Base-by-base conservation (phyloP, 2,329 filamentous ascomycete genomes). In the Fusarium phyllophilum region DNA sequence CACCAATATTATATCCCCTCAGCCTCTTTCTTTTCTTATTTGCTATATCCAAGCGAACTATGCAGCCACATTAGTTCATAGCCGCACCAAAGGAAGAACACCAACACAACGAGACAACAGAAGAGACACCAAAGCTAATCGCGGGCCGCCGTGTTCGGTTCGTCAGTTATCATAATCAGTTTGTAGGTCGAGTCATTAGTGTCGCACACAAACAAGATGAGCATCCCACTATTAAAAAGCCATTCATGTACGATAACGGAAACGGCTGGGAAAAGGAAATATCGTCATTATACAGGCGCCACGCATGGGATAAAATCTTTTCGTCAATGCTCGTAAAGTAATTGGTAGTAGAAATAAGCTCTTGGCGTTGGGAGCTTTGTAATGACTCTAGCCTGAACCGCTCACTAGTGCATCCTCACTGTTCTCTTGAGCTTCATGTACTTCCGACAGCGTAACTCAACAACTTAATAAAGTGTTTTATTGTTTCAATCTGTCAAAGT, bases 1-100 rank as follows among this genome's bases (percentile, higher is more conserved):
- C 18, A n/a, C 45, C 29, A 39, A 51, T 33, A 15, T 39, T 36
- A 61, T 48, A 34, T 44, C 58, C 34, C 54, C 14, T 29, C 36
- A 39, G n/a, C 29, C n/a, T 39, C 52, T 29, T 15, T 31, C n/a
- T 63, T 31, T n/a, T 44, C 33, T 11, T 58, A 59, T 31, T n/a
- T 44, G 31, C 6, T 46, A 39, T 26, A 45, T 15, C 49, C 41
- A 59, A 46, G 60, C 54, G 33, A 58, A 22, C n/a, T 62, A 34
- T 62, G 33, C 41, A 59, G 60, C 60, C 60, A 62, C 42, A 60
- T 48, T 34, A 60, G 54, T 42, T 29, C 42, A 63, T 49, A 36
- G 24, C 34, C 56, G 34, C 36, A 48, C 42, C 34, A 41, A 41
- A 60, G n/a, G 41, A 29, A 36, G 24, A 55, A 34, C 41, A 49